Base-by-base conservation (phyloP, 768 basidiomycete species). In the Saitozyma podzolica region DNA sequence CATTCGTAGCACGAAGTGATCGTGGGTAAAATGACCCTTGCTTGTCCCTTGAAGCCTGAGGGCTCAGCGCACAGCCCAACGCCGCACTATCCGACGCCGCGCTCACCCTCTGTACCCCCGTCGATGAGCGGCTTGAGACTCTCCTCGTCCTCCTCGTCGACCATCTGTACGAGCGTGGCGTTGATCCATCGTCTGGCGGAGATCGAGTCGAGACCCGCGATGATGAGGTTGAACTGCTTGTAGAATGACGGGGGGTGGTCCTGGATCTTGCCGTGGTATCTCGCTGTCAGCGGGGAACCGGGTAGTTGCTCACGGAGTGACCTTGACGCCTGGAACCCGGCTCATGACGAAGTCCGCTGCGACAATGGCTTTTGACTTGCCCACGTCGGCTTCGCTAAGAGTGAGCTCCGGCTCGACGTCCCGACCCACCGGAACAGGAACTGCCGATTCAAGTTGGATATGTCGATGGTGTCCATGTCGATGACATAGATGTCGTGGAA, bases 381-480 rank as follows among this genome's bases (percentile, higher is more conserved):
- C 96, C 3, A 99, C 92, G 75, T 99, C 96, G 40, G 70, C 45
- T 59, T 79, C 78, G 16, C 78, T 77, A 29, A 8, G 3, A 56
- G 8, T 69, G 56, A 69, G 71, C 60, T 40, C 40, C 48, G 40
- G 9, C 49, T 19, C 17, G 41, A 50, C 14, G 40, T 53, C 39
- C 16, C 43, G 47, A 56, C 73, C 42, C 43, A 92, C 95, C 96
- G 86, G 83, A 99, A 99, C 20, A 99, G 83, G 79, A 99, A 99
- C 81, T 99, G 96, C 54, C 96, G 86, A 80, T 99, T 99, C 68
- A 99, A 84, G 80, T 99, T 99, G 75, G 93, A 97, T 75, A 99
- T 90, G 81, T 99, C 95, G 78, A 98, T 99, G 14, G 95, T 97
- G 83, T 99, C 95, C 94, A 99, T 98, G 83, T 99, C 96, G 77